Evolutionary conservation across 192 early-diverging fungal genomes (phyloP), one percentile per base, ranked within the genome.

Genomic region (Spinellus fusiger): DNA sequence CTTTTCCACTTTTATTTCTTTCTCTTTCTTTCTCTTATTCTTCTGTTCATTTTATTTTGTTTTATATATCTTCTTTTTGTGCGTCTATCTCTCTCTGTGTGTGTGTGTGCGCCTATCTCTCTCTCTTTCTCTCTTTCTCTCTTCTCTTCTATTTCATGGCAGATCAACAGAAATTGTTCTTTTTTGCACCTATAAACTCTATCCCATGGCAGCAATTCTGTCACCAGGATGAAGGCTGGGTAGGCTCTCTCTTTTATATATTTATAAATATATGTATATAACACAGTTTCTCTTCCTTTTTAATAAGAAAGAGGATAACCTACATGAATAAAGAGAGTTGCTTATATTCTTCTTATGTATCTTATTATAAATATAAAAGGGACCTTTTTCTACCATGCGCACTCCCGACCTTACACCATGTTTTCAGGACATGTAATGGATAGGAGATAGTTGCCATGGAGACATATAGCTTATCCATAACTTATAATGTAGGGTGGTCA

Each of bases 401-500:
- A 15, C 47, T 15, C 62, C 77, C 28, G 78, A 80, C 59, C 68
- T 80, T n/a, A 66, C 71, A 22, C 73, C 69, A 13, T 80, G 78
- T 48, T 80, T 79, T 50, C 73, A 79, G 58, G 61, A 75, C 65
- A 51, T 60, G 71, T 74, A 56, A 44, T 71, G 46, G 18, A 20
- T 0, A 47, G n/a, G 32, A 56, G 35, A 37, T 9, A 37, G 13
- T 13, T 13, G 5, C 35, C 13, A 9, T 37, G 35, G 35, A 9
- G 35, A n/a, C n/a, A n/a, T n/a, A n/a, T n/a, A n/a, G n/a, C n/a
- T n/a, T n/a, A 6, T 10, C 13, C 3, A 6, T 29, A 29, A 9
- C 25, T 63, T 22, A 1, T 31, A 27, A 10, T 22, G 35, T 22
- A 66, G 53, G 3, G 64, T 65, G 6, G 54, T 65, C 33, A 48